These are phyloP conservation scores for Boletus mariae DNA, from an alignment of 1,284 basidiomycete species.

Conservation along the genomic window DNA sequence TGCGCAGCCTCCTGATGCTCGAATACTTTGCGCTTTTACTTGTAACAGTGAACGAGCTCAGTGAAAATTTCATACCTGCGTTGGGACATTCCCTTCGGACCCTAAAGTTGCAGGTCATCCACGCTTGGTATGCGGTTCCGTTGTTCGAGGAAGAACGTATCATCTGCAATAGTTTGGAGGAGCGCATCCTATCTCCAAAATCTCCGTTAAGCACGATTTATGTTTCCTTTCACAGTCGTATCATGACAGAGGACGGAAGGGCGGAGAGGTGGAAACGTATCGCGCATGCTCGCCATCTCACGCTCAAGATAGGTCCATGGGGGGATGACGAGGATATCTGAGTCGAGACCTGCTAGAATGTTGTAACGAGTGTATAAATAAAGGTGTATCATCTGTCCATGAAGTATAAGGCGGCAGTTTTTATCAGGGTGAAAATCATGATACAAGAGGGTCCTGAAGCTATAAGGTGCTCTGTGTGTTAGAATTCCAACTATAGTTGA, in stretches of 20 bases:
- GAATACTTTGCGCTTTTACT: slow-evolving; percentile 39
- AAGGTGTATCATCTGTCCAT: slow-evolving; percentile 3
- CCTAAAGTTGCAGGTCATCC: slow-evolving; percentile 37
- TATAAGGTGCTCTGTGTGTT: background rate
- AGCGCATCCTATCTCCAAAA: slow-evolving; percentile 11
- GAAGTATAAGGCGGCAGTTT: background rate
- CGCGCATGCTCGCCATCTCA: slow-evolving; percentile 20
- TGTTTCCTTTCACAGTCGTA: slow-evolving; percentile 27
- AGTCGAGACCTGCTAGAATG: background rate
- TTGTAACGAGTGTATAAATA: background rate
- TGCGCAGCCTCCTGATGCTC: slow-evolving; percentile 22
- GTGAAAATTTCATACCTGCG: slow-evolving; percentile 34
- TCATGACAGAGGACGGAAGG: slow-evolving; percentile 29
- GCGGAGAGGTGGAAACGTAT: slow-evolving; percentile 29
- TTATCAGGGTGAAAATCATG: background rate
- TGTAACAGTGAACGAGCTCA: slow-evolving; percentile 36
- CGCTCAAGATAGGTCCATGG: slow-evolving; percentile 23
- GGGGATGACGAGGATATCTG: slow-evolving; percentile 9
- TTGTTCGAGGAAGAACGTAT: slow-evolving; percentile 32
- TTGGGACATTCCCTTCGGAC: slow-evolving; percentile 30
- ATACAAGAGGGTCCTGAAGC: slow-evolving; percentile 1
- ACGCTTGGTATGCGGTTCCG: slow-evolving; percentile 34
- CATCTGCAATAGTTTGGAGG: slow-evolving; percentile 29
- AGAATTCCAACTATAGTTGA: background rate
- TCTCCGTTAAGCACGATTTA: slow-evolving; percentile 13